Conservation (phyloP, 805 yeast species). For the Metschnikowia noctiluminum region DNA sequence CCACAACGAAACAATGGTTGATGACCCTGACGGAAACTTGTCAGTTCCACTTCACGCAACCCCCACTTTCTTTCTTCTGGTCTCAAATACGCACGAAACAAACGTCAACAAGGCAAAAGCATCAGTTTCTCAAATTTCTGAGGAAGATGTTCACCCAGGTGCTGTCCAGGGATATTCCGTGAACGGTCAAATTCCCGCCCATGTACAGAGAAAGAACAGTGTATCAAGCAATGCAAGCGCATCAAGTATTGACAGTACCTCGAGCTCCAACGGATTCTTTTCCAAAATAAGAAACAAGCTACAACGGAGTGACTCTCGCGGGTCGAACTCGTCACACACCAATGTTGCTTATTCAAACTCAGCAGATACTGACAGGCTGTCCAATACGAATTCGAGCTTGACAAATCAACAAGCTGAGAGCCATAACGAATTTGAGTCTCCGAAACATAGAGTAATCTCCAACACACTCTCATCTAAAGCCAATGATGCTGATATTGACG, state of each 20-base stretch:
- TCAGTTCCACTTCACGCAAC: slow-evolving; percentile 12
- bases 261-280: slow-evolving; percentile 26
- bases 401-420: background rate
- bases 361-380: background rate
- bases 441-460: background rate
- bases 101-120: slow-evolving; percentile 32
- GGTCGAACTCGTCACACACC: background rate
- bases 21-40: background rate
- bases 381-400: background rate
- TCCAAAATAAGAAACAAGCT: slow-evolving; percentile 36
- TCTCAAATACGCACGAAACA: slow-evolving; percentile 32
- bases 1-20: background rate
- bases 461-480: background rate
- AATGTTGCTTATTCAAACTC: background rate
- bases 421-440: background rate
- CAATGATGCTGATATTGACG: slow-evolving; percentile 10
- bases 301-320: slow-evolving; percentile 13
- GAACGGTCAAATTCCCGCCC: slow-evolving; percentile 6
- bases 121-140: slow-evolving; percentile 27
- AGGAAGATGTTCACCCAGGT: slow-evolving; percentile 18
- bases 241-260: slow-evolving; percentile 15
- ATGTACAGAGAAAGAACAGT: slow-evolving; percentile 18
- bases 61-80: slow-evolving; percentile 17
- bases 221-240: slow-evolving; percentile 18
- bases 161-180: background rate